phyloP scores from a whole-genome alignment of 495 filamentous ascomycete species.

The Cenococcum geophilum region DNA sequence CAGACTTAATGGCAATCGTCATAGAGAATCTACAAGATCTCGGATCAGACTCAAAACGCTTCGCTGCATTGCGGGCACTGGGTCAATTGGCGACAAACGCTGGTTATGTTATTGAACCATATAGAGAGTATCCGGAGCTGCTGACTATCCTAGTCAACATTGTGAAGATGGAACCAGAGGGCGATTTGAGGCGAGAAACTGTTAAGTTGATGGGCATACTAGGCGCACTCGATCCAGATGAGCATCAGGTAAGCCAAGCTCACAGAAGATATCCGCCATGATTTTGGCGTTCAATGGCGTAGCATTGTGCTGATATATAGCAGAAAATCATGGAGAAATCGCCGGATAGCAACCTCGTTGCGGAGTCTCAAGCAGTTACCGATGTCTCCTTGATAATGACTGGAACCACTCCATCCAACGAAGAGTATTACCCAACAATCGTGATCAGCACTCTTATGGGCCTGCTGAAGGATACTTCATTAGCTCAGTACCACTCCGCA shows the following conservation, averaged over 20 bases:
- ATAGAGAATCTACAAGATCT: slow-evolving; percentile 88
- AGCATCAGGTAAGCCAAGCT: slow-evolving; percentile 60
- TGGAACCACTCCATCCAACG: slow-evolving; percentile 90
- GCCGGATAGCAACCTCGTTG: slow-evolving; percentile 55
- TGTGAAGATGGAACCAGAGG: slow-evolving; percentile 81
- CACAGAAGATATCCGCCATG: no score
- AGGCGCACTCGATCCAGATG: slow-evolving; percentile 94
- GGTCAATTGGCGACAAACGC: slow-evolving; percentile 90
- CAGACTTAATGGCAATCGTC: slow-evolving; percentile 88
- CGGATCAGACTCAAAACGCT: slow-evolving; percentile 77
- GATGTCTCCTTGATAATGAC: slow-evolving; percentile 98
- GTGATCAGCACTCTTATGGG: slow-evolving; percentile 92
- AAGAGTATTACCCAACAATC: slow-evolving; percentile 97
- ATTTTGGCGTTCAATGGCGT: no score
- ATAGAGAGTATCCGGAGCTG: slow-evolving; percentile 86
- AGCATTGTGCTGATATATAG: neutral
- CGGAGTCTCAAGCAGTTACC: slow-evolving; percentile 64
- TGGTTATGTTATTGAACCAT: slow-evolving; percentile 96
- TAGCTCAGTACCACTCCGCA: slow-evolving; percentile 81
- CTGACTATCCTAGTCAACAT: slow-evolving; percentile 88
- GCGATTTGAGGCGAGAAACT: slow-evolving; percentile 79
- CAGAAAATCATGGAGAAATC: slow-evolving; percentile 46
- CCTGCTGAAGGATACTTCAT: slow-evolving; percentile 80
- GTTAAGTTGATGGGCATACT: slow-evolving; percentile 94
- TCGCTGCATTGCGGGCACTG: slow-evolving; percentile 82